Evolutionary conservation across 2,329 filamentous ascomycete species (phyloP).

Genomic region (Tolypocladium album): DNA sequence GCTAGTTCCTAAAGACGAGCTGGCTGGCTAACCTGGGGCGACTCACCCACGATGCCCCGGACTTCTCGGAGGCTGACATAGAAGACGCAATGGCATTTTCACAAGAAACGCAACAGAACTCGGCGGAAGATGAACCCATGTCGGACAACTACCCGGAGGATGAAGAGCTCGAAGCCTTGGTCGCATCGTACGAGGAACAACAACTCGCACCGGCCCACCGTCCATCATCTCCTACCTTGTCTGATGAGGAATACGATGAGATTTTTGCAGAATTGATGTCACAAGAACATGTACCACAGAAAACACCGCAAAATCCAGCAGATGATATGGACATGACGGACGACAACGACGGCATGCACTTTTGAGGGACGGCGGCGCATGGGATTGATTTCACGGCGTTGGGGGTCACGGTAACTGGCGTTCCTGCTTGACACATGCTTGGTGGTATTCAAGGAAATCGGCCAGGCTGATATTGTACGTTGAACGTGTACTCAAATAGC

Average conservation of each 20-base stretch:
- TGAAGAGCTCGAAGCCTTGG: slow-evolving; percentile 45
- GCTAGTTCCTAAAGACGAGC: slow-evolving; percentile 24
- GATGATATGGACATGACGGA: slow-evolving; percentile 35
- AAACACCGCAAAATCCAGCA: slow-evolving; percentile 10
- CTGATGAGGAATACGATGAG: slow-evolving; percentile 51
- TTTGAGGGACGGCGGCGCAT: slow-evolving; percentile 1
- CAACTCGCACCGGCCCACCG: slow-evolving; percentile 10
- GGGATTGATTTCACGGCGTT: slow-evolving; percentile 5
- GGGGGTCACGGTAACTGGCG: slow-evolving; percentile 4
- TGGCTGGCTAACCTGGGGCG: slow-evolving; percentile 21
- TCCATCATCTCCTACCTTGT: slow-evolving; percentile 25
- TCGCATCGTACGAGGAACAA: slow-evolving; percentile 33
- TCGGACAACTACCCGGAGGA: slow-evolving; percentile 39
- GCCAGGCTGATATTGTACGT: neutral
- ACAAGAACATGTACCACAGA: slow-evolving; percentile 14
- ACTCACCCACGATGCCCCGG: slow-evolving; percentile 22
- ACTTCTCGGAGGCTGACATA: slow-evolving; percentile 38
- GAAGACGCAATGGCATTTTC: slow-evolving; percentile 34
- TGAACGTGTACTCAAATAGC: slow-evolving; percentile 1
- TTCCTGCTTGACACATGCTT: neutral
- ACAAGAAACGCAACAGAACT: slow-evolving; percentile 11
- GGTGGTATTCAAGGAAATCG: neutral
- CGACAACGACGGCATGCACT: neutral
- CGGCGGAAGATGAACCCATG: slow-evolving; percentile 36
- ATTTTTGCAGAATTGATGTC: slow-evolving; percentile 39